A percentile compares a stretch with the other conserved stretches of the same genome.
These are phyloP conservation scores for Malassezia nana DNA, from an alignment of 1,284 basidiomycete genomes.

Conservation along the genomic window DNA sequence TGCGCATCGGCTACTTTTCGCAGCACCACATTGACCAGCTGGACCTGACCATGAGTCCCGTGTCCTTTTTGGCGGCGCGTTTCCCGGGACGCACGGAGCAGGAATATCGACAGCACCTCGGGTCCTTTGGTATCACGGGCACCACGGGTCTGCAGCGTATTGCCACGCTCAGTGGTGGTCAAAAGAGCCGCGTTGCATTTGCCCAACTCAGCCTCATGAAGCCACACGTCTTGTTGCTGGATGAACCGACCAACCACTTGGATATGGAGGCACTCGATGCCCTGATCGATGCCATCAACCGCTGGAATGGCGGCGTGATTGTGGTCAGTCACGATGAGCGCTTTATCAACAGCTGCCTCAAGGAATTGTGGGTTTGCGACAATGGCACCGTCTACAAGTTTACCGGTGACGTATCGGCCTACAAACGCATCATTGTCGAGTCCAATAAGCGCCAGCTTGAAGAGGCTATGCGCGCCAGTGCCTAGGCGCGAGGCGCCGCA, in stretches of 20 bases:
- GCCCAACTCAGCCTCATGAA: constrained; percentile 76
- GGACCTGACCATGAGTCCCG: constrained; percentile 70
- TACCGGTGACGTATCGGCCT: constrained; percentile 76
- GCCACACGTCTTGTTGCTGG: constrained; percentile 91
- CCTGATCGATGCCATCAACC: constrained; percentile 72
- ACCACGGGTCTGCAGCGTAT: constrained; percentile 80
- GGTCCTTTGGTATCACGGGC: constrained; percentile 97
- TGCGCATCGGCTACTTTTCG: constrained; percentile 54
- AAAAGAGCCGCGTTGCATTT: constrained; percentile 93
- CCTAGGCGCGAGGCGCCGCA: not conserved
- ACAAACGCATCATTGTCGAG: constrained; percentile 60
- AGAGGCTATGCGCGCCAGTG: constrained; percentile 4
- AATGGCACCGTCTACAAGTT: constrained; percentile 75
- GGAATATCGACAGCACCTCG: constrained; percentile 86
- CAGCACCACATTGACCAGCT: constrained; percentile 97
- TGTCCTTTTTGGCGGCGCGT: constrained; percentile 78
- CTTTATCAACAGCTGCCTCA: constrained; percentile 38
- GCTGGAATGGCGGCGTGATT: constrained; percentile 81
- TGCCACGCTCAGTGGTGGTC: constrained; percentile 64
- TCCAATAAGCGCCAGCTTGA: constrained; percentile 27
- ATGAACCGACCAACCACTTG: constrained; percentile 96
- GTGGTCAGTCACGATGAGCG: constrained; percentile 42
- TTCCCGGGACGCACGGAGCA: constrained; percentile 94
- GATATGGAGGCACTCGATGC: constrained; percentile 86
- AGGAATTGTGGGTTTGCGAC: constrained; percentile 60